Evolutionary conservation across 352 stramenopile genomes (phyloP).

Genomic region (Aphanomyces invadans): DNA sequence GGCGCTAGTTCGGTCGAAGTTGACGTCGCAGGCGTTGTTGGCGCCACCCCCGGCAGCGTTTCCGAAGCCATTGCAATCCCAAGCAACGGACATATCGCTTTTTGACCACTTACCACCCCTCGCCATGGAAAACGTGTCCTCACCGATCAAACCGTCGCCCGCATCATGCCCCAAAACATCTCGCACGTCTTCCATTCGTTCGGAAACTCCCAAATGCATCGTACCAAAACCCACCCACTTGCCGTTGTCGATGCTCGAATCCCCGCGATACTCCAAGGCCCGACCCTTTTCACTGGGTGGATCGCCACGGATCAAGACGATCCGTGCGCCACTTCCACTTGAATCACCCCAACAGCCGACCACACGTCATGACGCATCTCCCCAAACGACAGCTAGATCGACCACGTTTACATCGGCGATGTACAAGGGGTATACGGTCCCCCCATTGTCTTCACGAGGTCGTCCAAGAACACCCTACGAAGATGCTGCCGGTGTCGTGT

Average conservation of each 20-base stretch:
- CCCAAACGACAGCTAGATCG: background rate
- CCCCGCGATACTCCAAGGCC: conserved; percentile 13
- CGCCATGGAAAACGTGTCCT: background rate
- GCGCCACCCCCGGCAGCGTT: background rate
- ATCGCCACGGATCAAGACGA: background rate
- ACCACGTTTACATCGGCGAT: background rate
- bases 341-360: background rate
- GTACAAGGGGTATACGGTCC: conserved; percentile 10
- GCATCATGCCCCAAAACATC: background rate
- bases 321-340: background rate
- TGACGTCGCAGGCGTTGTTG: background rate
- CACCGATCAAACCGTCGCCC: too few species aligned
- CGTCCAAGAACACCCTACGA: conserved; percentile 17
- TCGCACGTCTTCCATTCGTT: background rate
- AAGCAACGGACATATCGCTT: background rate
- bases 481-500: background rate
- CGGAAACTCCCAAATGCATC: conserved; percentile 8
- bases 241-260: background rate
- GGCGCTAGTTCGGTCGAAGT: background rate
- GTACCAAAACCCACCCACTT: conserved; percentile 10
- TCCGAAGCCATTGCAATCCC: background rate
- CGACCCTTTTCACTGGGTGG: conserved; percentile 18
- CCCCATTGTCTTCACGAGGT: background rate
- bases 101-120: background rate
- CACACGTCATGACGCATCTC: background rate